Evolutionary conservation across 2,329 filamentous ascomycete genomes (phyloP).

Genomic region (Alternaria ethzedia): DNA sequence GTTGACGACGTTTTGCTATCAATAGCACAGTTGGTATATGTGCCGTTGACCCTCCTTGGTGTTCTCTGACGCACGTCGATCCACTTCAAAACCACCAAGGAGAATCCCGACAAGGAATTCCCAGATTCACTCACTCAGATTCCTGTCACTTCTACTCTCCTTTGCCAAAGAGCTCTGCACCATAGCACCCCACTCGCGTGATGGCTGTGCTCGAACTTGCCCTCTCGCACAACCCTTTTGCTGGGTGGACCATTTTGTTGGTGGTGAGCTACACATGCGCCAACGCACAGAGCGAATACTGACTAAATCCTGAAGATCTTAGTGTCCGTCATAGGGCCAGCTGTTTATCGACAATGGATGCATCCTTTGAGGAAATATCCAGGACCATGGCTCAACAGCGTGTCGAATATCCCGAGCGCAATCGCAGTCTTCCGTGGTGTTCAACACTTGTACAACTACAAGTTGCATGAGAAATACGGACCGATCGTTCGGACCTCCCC

Average conservation of each 20-base stretch:
- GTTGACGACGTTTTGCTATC: background rate
- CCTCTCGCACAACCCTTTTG: background rate
- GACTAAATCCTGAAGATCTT: background rate
- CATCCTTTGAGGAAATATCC: background rate
- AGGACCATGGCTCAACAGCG: background rate
- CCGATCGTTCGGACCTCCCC: background rate
- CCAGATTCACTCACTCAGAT: background rate
- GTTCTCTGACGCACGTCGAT: no score
- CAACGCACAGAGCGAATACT: background rate
- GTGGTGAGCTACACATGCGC: background rate
- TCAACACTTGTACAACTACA: conserved; percentile 1
- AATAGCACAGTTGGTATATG: background rate
- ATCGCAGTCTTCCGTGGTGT: background rate
- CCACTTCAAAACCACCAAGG: background rate
- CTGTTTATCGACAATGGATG: background rate
- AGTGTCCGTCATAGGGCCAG: background rate
- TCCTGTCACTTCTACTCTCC: background rate
- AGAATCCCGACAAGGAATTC: background rate
- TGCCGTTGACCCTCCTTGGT: background rate
- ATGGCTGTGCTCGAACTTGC: background rate
- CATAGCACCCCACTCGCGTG: background rate
- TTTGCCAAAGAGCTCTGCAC: background rate
- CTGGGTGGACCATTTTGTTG: background rate
- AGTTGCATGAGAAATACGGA: background rate
- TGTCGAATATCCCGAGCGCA: background rate